Evolutionary conservation across 768 basidiomycete species (phyloP).

Genomic region (Russula compacta): DNA sequence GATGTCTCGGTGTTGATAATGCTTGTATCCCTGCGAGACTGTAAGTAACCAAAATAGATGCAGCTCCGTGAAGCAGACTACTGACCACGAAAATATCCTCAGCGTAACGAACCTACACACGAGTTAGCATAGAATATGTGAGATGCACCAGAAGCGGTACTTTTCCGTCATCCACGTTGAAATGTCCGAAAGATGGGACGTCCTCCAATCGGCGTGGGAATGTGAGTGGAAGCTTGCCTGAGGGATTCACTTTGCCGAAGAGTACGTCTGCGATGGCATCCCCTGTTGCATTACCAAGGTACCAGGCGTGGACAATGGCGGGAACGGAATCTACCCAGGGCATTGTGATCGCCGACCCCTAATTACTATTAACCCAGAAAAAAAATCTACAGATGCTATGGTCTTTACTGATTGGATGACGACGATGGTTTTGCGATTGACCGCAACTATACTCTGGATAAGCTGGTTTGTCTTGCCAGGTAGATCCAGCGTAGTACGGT

Average conservation of each 20-base stretch:
- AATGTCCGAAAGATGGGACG: slow-evolving; percentile 58
- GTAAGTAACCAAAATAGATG: slow-evolving; percentile 6
- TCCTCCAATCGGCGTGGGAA: slow-evolving; percentile 72
- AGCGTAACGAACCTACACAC: slow-evolving; percentile 41
- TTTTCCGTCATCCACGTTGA: slow-evolving; percentile 60
- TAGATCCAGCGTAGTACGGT: slow-evolving; percentile 56
- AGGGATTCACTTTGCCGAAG: slow-evolving; percentile 70
- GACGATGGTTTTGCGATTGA: slow-evolving; percentile 61
- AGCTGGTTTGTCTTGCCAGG: slow-evolving; percentile 72
- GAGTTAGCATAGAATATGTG: not conserved
- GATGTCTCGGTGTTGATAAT: slow-evolving; percentile 57
- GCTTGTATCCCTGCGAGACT: slow-evolving; percentile 52
- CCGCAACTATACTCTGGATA: slow-evolving; percentile 51
- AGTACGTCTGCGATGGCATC: slow-evolving; percentile 76
- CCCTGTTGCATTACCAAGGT: slow-evolving; percentile 75
- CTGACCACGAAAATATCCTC: slow-evolving; percentile 64
- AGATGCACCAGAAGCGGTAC: slow-evolving; percentile 23
- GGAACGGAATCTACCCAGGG: slow-evolving; percentile 67
- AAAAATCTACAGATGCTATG: not conserved
- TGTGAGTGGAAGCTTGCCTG: slow-evolving; percentile 65
- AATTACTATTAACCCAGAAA: not conserved
- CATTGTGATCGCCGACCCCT: slow-evolving; percentile 69
- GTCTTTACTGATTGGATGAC: slow-evolving; percentile 57
- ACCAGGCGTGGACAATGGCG: slow-evolving; percentile 74
- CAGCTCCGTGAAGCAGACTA: not conserved